phyloP scores from a whole-genome alignment of 768 basidiomycete genomes.

The Boletus fagicola region DNA sequence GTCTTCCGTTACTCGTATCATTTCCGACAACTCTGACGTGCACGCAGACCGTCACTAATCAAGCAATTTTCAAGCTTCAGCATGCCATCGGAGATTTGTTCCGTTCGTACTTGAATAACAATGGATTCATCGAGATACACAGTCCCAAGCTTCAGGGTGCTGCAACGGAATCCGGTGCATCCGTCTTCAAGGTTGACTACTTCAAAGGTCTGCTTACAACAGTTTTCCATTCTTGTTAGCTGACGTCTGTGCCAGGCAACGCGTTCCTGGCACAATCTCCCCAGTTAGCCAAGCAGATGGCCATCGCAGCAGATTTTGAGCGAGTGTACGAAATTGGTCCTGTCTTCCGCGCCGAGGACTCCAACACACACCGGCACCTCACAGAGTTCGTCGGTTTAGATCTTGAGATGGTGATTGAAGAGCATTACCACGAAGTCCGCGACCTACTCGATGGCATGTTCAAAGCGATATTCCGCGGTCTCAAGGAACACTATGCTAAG shows the following conservation, averaged over 20 bases:
- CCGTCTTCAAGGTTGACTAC: slow-evolving; percentile 96
- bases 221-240: neutral
- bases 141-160: slow-evolving; percentile 96
- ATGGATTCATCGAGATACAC: slow-evolving; percentile 92
- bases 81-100: slow-evolving; percentile 86
- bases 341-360: slow-evolving; percentile 97
- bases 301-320: slow-evolving; percentile 97
- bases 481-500: slow-evolving; percentile 69
- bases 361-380: slow-evolving; percentile 96
- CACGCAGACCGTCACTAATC: slow-evolving; percentile 85
- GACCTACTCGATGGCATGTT: slow-evolving; percentile 88
- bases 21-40: slow-evolving; percentile 10
- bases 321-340: slow-evolving; percentile 96
- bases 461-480: slow-evolving; percentile 79
- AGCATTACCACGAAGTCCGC: slow-evolving; percentile 98
- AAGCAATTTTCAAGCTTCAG: slow-evolving; percentile 92
- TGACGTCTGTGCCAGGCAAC: slow-evolving; percentile 48
- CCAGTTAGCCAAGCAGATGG: slow-evolving; percentile 98
- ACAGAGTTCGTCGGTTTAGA: slow-evolving; percentile 99
- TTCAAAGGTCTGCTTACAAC: slow-evolving; percentile 69
- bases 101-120: slow-evolving; percentile 70
- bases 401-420: slow-evolving; percentile 98
- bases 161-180: slow-evolving; percentile 94
- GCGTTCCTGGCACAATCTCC: slow-evolving; percentile 97
- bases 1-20: slow-evolving; percentile 25